Percentiles rank a stretch among this genome's conserved stretches.
phyloP scores from a whole-genome alignment of 441 rosid species.

The Euphorbia corollata region DNA sequence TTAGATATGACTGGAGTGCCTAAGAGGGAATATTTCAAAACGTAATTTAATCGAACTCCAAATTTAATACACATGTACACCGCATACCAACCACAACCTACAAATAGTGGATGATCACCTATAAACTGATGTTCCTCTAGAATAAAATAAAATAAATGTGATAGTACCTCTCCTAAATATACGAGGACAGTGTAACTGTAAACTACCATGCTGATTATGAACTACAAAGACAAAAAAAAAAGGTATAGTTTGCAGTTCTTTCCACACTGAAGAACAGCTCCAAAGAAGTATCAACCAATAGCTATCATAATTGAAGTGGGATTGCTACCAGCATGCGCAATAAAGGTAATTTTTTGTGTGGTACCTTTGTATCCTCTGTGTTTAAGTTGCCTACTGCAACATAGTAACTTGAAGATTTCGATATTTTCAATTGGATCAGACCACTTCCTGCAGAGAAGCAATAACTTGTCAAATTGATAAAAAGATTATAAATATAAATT shows the following conservation, averaged over 20 bases:
- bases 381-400: constrained; percentile 77
- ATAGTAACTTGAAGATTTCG: constrained; percentile 63
- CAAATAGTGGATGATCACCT: not conserved
- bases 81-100: not conserved
- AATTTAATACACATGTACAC: not conserved
- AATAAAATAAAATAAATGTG: not conserved
- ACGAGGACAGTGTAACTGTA: not conserved
- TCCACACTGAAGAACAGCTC: not conserved
- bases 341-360: not conserved
- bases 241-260: not conserved
- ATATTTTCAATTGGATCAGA: constrained; percentile 47
- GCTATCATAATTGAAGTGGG: not conserved
- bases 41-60: not conserved
- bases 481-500: constrained; percentile 10
- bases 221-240: not conserved
- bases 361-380: constrained; percentile 71
- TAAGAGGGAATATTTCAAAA: not conserved
- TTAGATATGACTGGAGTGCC: not conserved
- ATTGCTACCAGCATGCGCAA: not conserved
- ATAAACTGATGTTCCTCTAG: not conserved
- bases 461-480: constrained; percentile 17
- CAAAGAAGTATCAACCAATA: not conserved
- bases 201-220: not conserved
- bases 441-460: constrained; percentile 57
- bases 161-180: not conserved